These are phyloP conservation scores for Fusarium proliferatum DNA, from an alignment of 2,329 filamentous ascomycete genomes.

Conservation along the genomic window DNA sequence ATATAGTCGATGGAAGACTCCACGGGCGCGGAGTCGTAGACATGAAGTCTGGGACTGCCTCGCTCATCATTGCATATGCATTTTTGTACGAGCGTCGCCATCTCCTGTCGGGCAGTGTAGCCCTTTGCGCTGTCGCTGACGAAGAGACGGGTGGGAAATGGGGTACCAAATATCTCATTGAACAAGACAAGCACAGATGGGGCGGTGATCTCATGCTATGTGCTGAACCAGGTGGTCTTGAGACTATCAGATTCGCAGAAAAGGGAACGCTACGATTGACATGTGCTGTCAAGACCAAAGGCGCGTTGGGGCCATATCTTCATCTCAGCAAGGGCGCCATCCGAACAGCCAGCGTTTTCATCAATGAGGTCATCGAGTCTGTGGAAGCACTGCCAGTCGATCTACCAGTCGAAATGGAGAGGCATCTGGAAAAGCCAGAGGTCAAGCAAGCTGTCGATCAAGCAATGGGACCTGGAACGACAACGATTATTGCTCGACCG, in stretches of 20 bases:
- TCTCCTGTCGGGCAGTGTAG: background rate
- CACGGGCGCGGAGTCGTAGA: conserved; percentile 1
- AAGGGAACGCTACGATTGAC: conserved; percentile 1
- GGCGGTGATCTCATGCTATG: conserved; percentile 1
- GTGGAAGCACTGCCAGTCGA: background rate
- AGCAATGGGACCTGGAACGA: conserved; percentile 5
- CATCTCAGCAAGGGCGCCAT: background rate
- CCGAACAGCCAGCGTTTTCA: background rate
- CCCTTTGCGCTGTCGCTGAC: background rate
- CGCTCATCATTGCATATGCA: background rate
- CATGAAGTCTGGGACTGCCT: conserved; percentile 7
- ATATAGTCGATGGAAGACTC: background rate
- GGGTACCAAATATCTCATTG: background rate
- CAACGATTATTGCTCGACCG: background rate
- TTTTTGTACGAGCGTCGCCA: background rate
- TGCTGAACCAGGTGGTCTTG: background rate
- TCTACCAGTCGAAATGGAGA: background rate
- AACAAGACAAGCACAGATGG: background rate
- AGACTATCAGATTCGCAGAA: background rate
- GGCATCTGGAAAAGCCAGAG: background rate
- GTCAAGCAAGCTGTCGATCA: background rate
- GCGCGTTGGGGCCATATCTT: background rate
- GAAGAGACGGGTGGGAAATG: conserved; percentile 2
- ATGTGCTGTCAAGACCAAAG: background rate
- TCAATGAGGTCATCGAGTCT: background rate